Evolutionary conservation across 2,329 filamentous ascomycete species (phyloP).

Genomic region (Lojkania enalia): DNA sequence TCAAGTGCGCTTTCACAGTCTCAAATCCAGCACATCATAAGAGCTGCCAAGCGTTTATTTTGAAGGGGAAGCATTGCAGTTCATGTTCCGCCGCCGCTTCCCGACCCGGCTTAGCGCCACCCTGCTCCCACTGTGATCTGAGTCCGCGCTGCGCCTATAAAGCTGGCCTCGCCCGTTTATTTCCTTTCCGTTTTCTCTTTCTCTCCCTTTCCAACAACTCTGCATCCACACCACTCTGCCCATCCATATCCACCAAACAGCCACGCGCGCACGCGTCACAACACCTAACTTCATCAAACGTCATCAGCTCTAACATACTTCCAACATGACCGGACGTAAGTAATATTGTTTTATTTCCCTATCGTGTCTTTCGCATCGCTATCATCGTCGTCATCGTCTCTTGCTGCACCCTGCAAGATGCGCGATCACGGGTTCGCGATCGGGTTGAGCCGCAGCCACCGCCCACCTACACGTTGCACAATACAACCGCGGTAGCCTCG

Average conservation of each 20-base stretch:
- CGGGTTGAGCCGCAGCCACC: conserved; percentile 37
- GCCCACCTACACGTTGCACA: conserved; percentile 31
- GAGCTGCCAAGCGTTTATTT: conserved; percentile 6
- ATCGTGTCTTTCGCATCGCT: conserved; percentile 22
- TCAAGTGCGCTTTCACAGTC: too few relatives aligned
- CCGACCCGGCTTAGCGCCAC: conserved; percentile 11
- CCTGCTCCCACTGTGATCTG: neutral
- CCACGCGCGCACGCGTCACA: conserved; percentile 16
- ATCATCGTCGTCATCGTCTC: conserved; percentile 21
- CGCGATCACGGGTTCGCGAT: conserved; percentile 21
- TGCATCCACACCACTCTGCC: conserved; percentile 8
- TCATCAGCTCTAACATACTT: conserved; percentile 28
- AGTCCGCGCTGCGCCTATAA: neutral
- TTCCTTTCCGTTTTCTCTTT: conserved; percentile 8
- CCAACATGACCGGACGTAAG: conserved; percentile 52
- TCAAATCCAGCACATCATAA: conserved; percentile 1
- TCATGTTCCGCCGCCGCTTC: conserved; percentile 13
- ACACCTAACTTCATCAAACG: conserved; percentile 24
- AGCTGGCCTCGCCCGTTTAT: neutral
- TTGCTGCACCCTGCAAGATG: conserved; percentile 16
- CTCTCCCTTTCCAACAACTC: conserved; percentile 6
- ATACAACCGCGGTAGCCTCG: conserved; percentile 12
- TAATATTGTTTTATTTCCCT: conserved; percentile 22
- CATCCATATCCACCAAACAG: conserved; percentile 22
- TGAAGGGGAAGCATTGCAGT: conserved; percentile 2